Evolutionary conservation across 352 stramenopile species (phyloP).

Genomic region (Blastocystis sp.): DNA sequence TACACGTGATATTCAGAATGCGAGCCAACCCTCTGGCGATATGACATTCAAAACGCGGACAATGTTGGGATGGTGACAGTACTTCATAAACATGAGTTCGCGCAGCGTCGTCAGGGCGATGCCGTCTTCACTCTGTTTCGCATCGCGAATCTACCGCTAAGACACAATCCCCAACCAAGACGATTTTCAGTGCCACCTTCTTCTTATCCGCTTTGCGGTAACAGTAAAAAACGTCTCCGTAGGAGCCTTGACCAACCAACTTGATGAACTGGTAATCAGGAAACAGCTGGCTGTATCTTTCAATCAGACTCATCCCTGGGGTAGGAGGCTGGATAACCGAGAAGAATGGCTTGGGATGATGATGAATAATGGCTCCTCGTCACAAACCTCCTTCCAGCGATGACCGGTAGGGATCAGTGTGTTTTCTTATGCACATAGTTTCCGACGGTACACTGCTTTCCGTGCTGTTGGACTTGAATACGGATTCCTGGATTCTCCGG

Average conservation of each 20-base stretch:
- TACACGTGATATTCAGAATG: not conserved
- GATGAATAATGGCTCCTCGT: not conserved
- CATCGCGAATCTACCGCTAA: slow-evolving; percentile 34
- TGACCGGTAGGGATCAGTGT: not conserved
- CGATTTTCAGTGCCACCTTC: slow-evolving; percentile 33
- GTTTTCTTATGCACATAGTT: slow-evolving; percentile 1
- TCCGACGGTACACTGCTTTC: slow-evolving; percentile 39
- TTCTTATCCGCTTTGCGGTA: slow-evolving; percentile 10
- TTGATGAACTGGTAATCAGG: slow-evolving; percentile 30
- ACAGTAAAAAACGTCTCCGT: slow-evolving; percentile 50
- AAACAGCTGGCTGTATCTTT: slow-evolving; percentile 33
- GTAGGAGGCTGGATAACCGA: not conserved
- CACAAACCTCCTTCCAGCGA: not conserved
- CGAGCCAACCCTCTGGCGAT: not conserved
- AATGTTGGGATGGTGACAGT: slow-evolving; percentile 37
- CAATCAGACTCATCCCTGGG: not conserved
- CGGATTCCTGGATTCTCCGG: slow-evolving; percentile 59
- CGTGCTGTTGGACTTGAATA: slow-evolving; percentile 41
- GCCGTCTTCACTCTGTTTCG: slow-evolving; percentile 11
- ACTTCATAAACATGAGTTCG: slow-evolving; percentile 35
- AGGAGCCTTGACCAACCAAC: slow-evolving; percentile 31
- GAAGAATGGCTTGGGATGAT: not conserved
- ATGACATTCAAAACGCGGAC: slow-evolving; percentile 20
- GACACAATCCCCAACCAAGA: not conserved
- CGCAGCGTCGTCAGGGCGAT: slow-evolving; percentile 7